phyloP scores from a whole-genome alignment of 805 yeast genomes.

The Scheffersomyces spartinae region DNA sequence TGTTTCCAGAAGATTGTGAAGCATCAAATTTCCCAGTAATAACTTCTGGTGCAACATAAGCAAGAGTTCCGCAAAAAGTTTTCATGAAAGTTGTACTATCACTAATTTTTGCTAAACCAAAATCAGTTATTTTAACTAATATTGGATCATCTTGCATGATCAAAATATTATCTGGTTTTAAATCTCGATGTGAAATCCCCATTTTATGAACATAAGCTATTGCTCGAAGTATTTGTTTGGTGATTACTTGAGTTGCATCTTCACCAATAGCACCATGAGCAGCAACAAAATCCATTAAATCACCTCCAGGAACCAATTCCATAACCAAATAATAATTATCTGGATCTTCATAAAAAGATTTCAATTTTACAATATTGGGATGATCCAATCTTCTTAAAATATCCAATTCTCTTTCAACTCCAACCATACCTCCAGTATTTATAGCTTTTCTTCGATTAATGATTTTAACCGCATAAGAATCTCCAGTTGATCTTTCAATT shows the following conservation, averaged over 20 bases:
- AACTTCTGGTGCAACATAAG: slow-evolving; percentile 95
- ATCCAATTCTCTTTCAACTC: slow-evolving; percentile 78
- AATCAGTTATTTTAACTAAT: slow-evolving; percentile 85
- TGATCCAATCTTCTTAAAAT: slow-evolving; percentile 71
- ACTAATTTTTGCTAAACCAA: slow-evolving; percentile 88
- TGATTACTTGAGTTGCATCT: slow-evolving; percentile 76
- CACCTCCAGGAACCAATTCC: slow-evolving; percentile 97
- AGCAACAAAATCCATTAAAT: slow-evolving; percentile 93
- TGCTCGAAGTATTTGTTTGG: slow-evolving; percentile 75
- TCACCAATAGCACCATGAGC: slow-evolving; percentile 89
- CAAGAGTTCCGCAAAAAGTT: slow-evolving; percentile 95
- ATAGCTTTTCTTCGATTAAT: slow-evolving; percentile 70
- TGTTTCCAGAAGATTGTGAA: slow-evolving; percentile 10
- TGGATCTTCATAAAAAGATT: slow-evolving; percentile 77
- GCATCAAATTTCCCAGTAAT: slow-evolving; percentile 42
- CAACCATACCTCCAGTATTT: slow-evolving; percentile 61
- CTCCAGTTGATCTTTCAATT: slow-evolving; percentile 74
- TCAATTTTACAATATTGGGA: slow-evolving; percentile 72
- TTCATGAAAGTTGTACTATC: slow-evolving; percentile 80
- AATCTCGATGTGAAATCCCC: slow-evolving; percentile 93
- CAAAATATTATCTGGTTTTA: slow-evolving; percentile 91
- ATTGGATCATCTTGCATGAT: slow-evolving; percentile 90
- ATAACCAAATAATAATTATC: slow-evolving; percentile 78
- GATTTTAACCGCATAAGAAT: slow-evolving; percentile 82
- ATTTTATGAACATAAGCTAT: slow-evolving; percentile 76